A percentile compares a stretch with the other conserved stretches of the same genome.
Conservation (phyloP, 352 stramenopile species). For the Phytophthora megakarya region DNA sequence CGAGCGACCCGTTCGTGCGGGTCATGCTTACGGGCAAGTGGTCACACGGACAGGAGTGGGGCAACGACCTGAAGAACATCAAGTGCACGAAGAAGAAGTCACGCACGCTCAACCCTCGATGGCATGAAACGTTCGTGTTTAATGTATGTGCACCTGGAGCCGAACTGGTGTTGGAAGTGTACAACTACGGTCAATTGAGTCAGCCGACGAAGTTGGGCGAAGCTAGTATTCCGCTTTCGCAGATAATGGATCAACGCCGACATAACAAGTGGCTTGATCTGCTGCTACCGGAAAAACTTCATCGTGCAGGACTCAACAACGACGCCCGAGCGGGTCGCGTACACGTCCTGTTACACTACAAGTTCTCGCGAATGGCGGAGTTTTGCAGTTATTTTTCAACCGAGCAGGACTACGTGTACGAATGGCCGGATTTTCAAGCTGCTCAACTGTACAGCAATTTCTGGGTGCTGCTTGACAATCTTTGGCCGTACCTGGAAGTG, state of each 20-base stretch:
- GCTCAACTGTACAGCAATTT: conserved; percentile 88
- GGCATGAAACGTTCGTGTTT: conserved; percentile 89
- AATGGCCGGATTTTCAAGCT: conserved; percentile 84
- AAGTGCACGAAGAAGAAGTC: conserved; percentile 90
- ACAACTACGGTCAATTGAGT: conserved; percentile 84
- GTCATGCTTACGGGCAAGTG: conserved; percentile 86
- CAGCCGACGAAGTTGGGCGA: conserved; percentile 87
- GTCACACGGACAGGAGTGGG: conserved; percentile 87
- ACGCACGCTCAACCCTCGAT: conserved; percentile 83
- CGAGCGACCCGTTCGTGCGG: conserved; percentile 84
- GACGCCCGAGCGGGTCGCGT: conserved; percentile 79
- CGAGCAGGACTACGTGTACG: conserved; percentile 75
- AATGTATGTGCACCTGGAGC: conserved; percentile 86
- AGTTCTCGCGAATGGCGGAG: conserved; percentile 86
- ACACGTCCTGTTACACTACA: conserved; percentile 87
- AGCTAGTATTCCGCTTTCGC: conserved; percentile 66
- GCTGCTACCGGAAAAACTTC: conserved; percentile 76
- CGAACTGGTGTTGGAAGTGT: conserved; percentile 82
- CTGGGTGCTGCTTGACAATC: conserved; percentile 81
- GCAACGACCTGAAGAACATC: conserved; percentile 77
- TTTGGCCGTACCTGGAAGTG: conserved; percentile 87
- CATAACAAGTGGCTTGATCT: conserved; percentile 91
- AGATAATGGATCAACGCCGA: conserved; percentile 86
- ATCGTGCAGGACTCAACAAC: conserved; percentile 82
- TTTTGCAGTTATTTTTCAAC: conserved; percentile 81